Conservation (phyloP, 768 basidiomycete species). For the Pleurotus sapidus region DNA sequence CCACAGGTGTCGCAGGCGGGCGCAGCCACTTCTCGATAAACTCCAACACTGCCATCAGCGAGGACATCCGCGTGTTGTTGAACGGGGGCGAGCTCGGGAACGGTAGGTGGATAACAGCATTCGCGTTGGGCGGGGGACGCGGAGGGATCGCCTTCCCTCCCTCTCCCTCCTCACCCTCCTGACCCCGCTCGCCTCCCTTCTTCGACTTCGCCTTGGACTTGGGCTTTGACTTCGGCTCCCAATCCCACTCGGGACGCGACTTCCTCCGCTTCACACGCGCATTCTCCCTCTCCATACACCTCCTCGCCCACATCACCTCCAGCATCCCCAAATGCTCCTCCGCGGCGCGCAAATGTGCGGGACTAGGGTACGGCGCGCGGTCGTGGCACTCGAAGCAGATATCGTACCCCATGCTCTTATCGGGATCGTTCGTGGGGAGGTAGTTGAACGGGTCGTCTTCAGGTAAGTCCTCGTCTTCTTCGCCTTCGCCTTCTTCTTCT, state of each 20-base stretch:
- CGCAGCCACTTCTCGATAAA: constrained; percentile 67
- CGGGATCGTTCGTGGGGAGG: constrained; percentile 37
- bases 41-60: constrained; percentile 59
- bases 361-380: constrained; percentile 68
- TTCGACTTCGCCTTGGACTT: too few relatives aligned
- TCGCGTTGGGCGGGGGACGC: constrained; percentile 70
- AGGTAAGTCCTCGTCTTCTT: constrained; percentile 3
- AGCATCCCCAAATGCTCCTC: constrained; percentile 71
- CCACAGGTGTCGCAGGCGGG: constrained; percentile 31
- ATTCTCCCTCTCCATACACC: constrained; percentile 27
- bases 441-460: constrained; percentile 43
- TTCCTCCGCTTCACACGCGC: constrained; percentile 15
- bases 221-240: too few relatives aligned
- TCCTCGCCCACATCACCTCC: constrained; percentile 64
- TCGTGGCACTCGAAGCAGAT: constrained; percentile 90
- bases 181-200: too few relatives aligned
- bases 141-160: constrained; percentile 44
- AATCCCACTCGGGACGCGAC: too few relatives aligned
- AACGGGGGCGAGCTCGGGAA: constrained; percentile 70
- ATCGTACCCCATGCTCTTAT: constrained; percentile 67
- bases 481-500: constrained; percentile 10
- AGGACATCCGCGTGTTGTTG: constrained; percentile 48
- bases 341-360: constrained; percentile 63
- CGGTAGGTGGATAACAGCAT: constrained; percentile 68
- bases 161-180: too few relatives aligned